Percentiles rank a stretch among this genome's conserved stretches.
These are phyloP conservation scores for Pecoramyces ruminantium DNA, from an alignment of 192 early-diverging fungal species.

Conservation along the genomic window DNA sequence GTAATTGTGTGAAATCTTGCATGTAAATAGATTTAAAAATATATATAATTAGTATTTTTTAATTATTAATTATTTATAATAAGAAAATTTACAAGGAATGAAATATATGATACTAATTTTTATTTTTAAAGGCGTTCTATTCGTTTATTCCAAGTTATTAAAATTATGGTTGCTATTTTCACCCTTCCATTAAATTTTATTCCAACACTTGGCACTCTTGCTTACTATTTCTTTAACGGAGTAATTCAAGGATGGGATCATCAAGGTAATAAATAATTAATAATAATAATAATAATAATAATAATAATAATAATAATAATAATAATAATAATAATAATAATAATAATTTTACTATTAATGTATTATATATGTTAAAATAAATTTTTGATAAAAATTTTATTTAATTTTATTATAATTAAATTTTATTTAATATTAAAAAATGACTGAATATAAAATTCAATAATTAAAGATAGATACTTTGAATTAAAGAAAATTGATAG, in stretches of 20 bases:
- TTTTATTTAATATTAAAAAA: too few species aligned
- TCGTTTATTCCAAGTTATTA: background rate
- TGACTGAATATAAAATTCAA: too few species aligned
- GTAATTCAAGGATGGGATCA: background rate
- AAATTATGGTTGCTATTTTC: background rate
- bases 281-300: too few species aligned
- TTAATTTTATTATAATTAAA: too few species aligned
- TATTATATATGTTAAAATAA: too few species aligned
- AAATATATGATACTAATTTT: too few species aligned
- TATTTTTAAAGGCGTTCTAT: background rate
- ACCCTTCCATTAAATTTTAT: background rate
- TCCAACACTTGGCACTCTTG: background rate
- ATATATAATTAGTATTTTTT: background rate
- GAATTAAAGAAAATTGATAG: background rate
- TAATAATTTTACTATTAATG: too few species aligned
- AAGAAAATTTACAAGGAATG: background rate
- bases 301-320: too few species aligned
- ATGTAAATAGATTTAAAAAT: background rate
- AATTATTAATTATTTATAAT: background rate
- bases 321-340: too few species aligned
- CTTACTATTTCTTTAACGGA: background rate
- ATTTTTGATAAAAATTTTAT: too few species aligned
- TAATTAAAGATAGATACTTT: background rate
- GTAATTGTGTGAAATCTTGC: background rate
- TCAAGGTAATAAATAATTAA: background rate